phyloP scores from a whole-genome alignment of 1,284 basidiomycete species.

The Heterobasidion parviporum region DNA sequence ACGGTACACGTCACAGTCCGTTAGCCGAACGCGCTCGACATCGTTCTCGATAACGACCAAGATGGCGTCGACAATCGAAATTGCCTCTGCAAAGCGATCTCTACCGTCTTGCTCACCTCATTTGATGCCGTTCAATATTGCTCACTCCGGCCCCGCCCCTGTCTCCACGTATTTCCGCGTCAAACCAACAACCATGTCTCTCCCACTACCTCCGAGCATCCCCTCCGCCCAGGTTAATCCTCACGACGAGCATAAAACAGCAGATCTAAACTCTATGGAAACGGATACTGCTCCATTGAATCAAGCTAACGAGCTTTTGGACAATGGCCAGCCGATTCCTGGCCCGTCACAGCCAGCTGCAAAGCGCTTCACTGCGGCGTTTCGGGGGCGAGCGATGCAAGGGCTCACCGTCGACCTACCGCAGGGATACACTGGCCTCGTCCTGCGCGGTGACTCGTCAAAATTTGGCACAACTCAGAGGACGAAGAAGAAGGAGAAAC shows the following conservation, averaged over 20 bases:
- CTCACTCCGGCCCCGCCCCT: conserved; percentile 61
- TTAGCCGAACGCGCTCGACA: not conserved
- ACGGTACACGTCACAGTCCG: not conserved
- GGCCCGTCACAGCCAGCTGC: conserved; percentile 11
- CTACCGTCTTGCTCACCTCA: conserved; percentile 38
- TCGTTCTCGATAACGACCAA: not conserved
- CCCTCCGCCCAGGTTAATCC: not conserved
- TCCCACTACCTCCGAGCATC: conserved; percentile 20
- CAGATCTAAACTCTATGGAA: not conserved
- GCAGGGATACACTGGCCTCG: conserved; percentile 56
- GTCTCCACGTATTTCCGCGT: conserved; percentile 65
- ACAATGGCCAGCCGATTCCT: not conserved
- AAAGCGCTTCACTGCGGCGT: conserved; percentile 50
- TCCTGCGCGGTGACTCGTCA: conserved; percentile 33
- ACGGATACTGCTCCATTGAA: not conserved
- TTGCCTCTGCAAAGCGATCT: not conserved
- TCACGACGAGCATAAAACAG: not conserved
- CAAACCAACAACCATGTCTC: conserved; percentile 30
- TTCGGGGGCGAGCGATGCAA: conserved; percentile 64
- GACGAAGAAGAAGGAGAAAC: conserved; percentile 12
- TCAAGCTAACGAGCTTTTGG: not conserved
- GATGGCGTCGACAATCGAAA: not conserved
- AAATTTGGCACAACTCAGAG: conserved; percentile 12
- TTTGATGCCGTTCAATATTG: conserved; percentile 76
- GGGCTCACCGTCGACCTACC: conserved; percentile 58